Base-by-base conservation (phyloP, 2,329 filamentous ascomycete species). In the Exophiala calicioides region DNA sequence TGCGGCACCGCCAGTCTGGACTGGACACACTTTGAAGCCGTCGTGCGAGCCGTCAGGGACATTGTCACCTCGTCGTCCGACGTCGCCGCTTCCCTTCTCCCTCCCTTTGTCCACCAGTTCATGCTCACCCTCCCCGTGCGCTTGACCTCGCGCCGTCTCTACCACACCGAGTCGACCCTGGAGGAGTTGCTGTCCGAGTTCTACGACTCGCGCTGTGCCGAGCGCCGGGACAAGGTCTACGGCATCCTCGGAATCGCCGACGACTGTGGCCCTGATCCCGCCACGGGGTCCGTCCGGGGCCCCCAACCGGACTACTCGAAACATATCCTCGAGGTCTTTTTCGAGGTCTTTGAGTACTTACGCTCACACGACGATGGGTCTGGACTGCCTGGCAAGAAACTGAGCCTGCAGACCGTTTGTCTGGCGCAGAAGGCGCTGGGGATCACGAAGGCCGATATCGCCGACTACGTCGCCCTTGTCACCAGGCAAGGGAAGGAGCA, bases 1-100 rank as follows among this genome's bases (percentile, higher is more conserved):
- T 55, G 55, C 20, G 57, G 58, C 18, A 70, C 66, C 3, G 66
- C 69, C 41, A 70, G 67, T 65, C 64, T 68, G 4, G 61, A 66
- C 15, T 69, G 67, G 58, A 65, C 62, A 3, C 63, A 66, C 47
- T 71, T 70, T 44, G 68, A 66, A 6, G 71, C 63, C 4, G 63
- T 67, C 0, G 65, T 71, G 19, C 65, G 44, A 23, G 15, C 32
- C 21, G 27, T 54, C 8, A 35, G 46, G 13, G 37, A 44, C 4
- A 30, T 46, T n/a, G n/a, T n/a, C 16, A 38, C 19, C 6, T 18
- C 13, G 4, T 15, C 3, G 6, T 16, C 19, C 12, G 6, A 5
- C 9, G n/a, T 31, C 6, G n/a, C 31, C 6, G 9, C 19, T 15
- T 9, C 26, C 2, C n/a, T 29, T 5, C 18, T 47, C 12, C 44